Evolutionary conservation across 352 stramenopile species (phyloP), one percentile per base, ranked within the genome.

Genomic region (Phytophthora cactorum): DNA sequence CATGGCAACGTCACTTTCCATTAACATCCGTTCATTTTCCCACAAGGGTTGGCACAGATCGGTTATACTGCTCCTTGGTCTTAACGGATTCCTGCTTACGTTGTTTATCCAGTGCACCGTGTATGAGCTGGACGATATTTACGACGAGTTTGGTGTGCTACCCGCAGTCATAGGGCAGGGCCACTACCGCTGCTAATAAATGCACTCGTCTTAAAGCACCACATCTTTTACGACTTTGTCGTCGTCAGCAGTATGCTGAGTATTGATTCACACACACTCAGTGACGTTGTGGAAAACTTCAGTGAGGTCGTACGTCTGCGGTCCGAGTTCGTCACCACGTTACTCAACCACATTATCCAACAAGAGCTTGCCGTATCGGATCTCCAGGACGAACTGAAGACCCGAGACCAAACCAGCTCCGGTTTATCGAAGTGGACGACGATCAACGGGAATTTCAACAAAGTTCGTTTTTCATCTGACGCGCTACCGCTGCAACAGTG

Each of bases 221-320:
- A 63, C 36, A 90, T 92, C 41, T 72, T 90, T 28, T 83, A 80
- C 54, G 66, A 86, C 51, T 92, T 89, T 27, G 69, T 90, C 34
- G 59, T 92, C 45, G 71, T 89, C 15, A 81, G 68, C 29, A 80
- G 79, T 52, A 77, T 85, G 25, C 69, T 86, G 0, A 68, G 68
- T 11, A 80, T 92, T 2, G 75, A 92, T 34, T 72, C 75, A 0
- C 56, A 66, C 0, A 81, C 83, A 11, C 73, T 92, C 3, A 75
- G 75, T 15, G 71, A 89, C n/a, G 77, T 90, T 5, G 75, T 90
- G 52, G 68, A 77, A 11, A 78, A 92, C 45, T 90, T 92, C 47
- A 80, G 56, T 3, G 81, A 90, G 46, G 77, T 80, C 14, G 72
- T 88, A n/a, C 56, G 72, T 17, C 62, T 88, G 10, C 77, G 81